Base-by-base conservation (phyloP, 331 rosid genomes). In the Rhamnella rubrinervis region DNA sequence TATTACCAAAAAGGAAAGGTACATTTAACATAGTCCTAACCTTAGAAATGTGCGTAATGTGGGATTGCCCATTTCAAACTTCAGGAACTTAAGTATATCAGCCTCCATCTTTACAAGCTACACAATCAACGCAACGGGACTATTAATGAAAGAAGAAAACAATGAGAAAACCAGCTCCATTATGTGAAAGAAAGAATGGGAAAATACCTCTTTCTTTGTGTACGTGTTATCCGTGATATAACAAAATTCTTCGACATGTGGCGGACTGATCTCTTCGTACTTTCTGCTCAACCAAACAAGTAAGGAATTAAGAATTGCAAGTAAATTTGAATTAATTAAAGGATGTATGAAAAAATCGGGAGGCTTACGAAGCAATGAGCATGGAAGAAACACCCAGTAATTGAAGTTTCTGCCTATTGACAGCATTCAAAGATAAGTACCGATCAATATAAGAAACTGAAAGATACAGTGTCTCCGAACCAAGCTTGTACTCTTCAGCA, bases 41-140 rank as follows among this genome's bases (percentile, higher is more conserved):
- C 90, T 82, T 59, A 90, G 50, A 74, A 90, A 93, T 2, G 89
- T 83, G 77, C 70, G 80, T 55, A 66, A 70, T 15, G 90, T 93
- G 3, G 96, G 98, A 67, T 67, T 85, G 2, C 96, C 96, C 84
- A 85, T 73, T 75, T 88, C 98, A 81, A 85, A 90, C n/a, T 75
- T 74, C 17, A 90, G 71, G 5, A 81, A 65, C 28, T 85, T 85
- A 26, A 93, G 95, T 47, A 93, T 68, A 4, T 83, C 86, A 71
- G 84, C 78, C 64, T 90, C 97, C 97, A 88, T 92, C 55, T 80
- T 56, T 28, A 84, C 78, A 20, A 90, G 85, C 98, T 92, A 55
- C 41, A 76, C 4, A 39, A 18, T 39, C 6, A 74, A 23, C 26
- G 61, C 7, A 39, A 16, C 20, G 74, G 14, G 38, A 71, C 14